These are phyloP conservation scores for Colletotrichum neosansevieriae DNA, from an alignment of 2,329 filamentous ascomycete species.

Conservation along the genomic window DNA sequence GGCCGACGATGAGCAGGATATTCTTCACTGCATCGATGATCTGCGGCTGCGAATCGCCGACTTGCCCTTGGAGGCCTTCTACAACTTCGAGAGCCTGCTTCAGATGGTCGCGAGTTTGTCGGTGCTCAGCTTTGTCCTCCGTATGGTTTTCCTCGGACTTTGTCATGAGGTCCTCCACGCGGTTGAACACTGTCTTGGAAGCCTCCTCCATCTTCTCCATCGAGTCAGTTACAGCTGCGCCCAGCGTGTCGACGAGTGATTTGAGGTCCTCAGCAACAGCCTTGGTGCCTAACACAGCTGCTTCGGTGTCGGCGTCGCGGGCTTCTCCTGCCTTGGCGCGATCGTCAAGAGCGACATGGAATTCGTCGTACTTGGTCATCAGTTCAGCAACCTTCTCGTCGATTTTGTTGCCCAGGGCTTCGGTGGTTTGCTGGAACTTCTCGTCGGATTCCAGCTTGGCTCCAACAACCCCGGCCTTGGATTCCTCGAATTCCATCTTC, in stretches of 20 bases:
- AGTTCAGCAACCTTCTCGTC: constrained; percentile 80
- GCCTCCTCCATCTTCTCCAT: constrained; percentile 90
- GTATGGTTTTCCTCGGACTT: constrained; percentile 82
- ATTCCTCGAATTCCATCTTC: constrained; percentile 88
- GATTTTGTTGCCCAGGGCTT: constrained; percentile 66
- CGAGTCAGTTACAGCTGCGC: constrained; percentile 82
- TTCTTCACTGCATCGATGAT: constrained; percentile 89
- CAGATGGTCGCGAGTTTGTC: constrained; percentile 84
- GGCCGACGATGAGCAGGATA: constrained; percentile 82
- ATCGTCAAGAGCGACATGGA: constrained; percentile 79
- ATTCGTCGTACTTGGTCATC: constrained; percentile 88
- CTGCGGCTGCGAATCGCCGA: constrained; percentile 88
- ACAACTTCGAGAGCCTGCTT: constrained; percentile 79
- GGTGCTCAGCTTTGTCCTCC: constrained; percentile 82
- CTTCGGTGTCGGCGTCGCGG: constrained; percentile 78
- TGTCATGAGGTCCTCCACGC: constrained; percentile 81
- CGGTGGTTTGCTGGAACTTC: constrained; percentile 73
- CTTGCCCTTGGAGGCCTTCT: constrained; percentile 80
- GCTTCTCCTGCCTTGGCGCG: constrained; percentile 80
- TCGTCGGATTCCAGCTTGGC: constrained; percentile 87
- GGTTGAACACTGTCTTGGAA: constrained; percentile 85
- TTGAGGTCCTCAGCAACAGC: constrained; percentile 88
- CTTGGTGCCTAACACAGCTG: constrained; percentile 80
- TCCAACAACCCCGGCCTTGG: constrained; percentile 81
- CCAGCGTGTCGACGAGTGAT: constrained; percentile 85